Conservation (phyloP, 2,329 filamentous ascomycete genomes). For the Harringtonia aguacate region DNA sequence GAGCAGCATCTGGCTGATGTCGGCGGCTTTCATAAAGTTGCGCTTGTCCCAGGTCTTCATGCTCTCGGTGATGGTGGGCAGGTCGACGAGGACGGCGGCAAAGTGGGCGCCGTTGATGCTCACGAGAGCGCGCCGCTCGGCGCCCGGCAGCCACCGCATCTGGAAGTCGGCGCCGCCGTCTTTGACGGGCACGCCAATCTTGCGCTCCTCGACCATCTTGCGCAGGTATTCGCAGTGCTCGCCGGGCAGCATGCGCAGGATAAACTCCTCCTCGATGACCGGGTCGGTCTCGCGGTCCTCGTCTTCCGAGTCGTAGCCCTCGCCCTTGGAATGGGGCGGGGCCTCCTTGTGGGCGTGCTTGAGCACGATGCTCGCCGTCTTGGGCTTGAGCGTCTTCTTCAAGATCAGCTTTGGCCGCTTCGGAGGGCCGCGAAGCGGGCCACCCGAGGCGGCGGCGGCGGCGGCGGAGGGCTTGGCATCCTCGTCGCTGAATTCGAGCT, state of each 20-base stretch:
- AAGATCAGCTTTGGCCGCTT: constrained; percentile 46
- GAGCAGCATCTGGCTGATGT: constrained; percentile 82
- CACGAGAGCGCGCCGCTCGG: constrained; percentile 63
- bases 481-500: constrained; percentile 40
- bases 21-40: constrained; percentile 78
- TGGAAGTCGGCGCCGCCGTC: constrained; percentile 66
- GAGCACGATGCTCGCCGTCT: constrained; percentile 19
- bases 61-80: constrained; percentile 78
- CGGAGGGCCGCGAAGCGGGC: constrained; percentile 17
- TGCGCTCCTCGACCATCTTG: constrained; percentile 63
- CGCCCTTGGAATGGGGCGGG: constrained; percentile 61
- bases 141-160: constrained; percentile 62
- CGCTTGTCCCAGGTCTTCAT: constrained; percentile 93
- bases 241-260: constrained; percentile 80
- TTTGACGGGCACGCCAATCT: constrained; percentile 54
- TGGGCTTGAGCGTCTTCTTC: constrained; percentile 34
- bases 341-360: constrained; percentile 41
- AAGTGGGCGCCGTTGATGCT: constrained; percentile 60
- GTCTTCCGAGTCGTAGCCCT: constrained; percentile 93
- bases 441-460: no score
- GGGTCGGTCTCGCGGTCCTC: constrained; percentile 85
- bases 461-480: constrained; percentile 17
- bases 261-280: constrained; percentile 77
- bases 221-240: constrained; percentile 77
- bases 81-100: constrained; percentile 68